phyloP scores from a whole-genome alignment of 768 basidiomycete genomes.

The Suillus decipiens region DNA sequence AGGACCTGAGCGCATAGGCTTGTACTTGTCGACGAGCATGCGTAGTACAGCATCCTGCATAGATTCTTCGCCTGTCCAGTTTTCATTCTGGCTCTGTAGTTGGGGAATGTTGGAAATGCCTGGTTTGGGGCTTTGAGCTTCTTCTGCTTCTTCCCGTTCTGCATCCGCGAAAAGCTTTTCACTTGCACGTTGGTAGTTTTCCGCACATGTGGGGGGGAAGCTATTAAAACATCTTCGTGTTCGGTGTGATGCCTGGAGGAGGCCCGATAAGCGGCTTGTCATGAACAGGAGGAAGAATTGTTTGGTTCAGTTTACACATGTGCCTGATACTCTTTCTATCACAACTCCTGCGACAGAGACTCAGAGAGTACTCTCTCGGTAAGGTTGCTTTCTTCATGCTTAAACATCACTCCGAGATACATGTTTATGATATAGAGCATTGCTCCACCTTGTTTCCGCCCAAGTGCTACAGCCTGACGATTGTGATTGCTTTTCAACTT shows the following conservation, averaged over 20 bases:
- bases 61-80: constrained; percentile 81
- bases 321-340: no score
- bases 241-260: neutral
- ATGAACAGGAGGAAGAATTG: constrained; percentile 6
- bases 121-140: constrained; percentile 18
- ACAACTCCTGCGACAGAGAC: no score
- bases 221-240: neutral
- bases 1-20: constrained; percentile 66
- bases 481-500: no score
- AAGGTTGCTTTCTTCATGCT: no score
- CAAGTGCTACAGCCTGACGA: no score
- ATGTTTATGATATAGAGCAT: no score
- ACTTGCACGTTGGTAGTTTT: constrained; percentile 41
- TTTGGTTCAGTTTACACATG: neutral
- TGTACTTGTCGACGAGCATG: constrained; percentile 88
- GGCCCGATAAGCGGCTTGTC: constrained; percentile 5
- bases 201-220: constrained; percentile 6
- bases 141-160: constrained; percentile 49
- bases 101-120: constrained; percentile 25
- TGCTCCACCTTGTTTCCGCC: no score
- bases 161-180: constrained; percentile 71
- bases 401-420: no score
- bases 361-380: no score
- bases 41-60: constrained; percentile 70
- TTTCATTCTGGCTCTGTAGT: constrained; percentile 51